Evolutionary conservation across 2,329 filamentous ascomycete genomes (phyloP), one percentile per base, ranked within the genome.

Genomic region (Tolypocladium sp.): DNA sequence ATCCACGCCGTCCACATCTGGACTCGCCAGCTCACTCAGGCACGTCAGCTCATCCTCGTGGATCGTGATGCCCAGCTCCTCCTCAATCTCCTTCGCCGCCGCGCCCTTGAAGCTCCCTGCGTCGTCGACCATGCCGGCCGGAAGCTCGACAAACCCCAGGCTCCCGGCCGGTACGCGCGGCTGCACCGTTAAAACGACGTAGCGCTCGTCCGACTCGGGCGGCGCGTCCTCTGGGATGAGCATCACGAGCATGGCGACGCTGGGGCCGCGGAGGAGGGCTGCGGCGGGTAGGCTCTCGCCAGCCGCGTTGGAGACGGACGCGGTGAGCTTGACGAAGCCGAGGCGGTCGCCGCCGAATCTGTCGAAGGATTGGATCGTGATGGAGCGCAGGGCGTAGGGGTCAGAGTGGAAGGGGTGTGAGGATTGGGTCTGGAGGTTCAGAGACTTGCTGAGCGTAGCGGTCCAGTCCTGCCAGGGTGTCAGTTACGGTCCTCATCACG

Each of bases 141-240:
- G 84, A 15, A 87, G 64, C 67, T 86, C 80, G 3, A 80, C 73
- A 62, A 85, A 79, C 42, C 77, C 71, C 35, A 86, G 67, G n/a
- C 80, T 81, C 2, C 80, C 82, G 0, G 76, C 80, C 0, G 84
- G 74, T 4, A 85, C 68, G 53, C 84, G 80, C 27, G 84, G 80
- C 69, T 86, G 84, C 35, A 86, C 78, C 0, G 83, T 86, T 57
- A 87, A 68, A 1, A 87, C 70, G 9, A 80, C 83, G 67, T 83
- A 79, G 58, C 81, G 77, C 71, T 86, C 81, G 17, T 76, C 68
- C 1, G 67, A 72, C 1, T 65, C 68, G 20, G 63, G 58, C 7
- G 67, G 56, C 1, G 65, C 70, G 65, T 85, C 82, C 55, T 83
- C 78, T 0, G 82, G 82, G 9, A 82, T 64, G 9, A 84, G 75